These are phyloP conservation scores for Senna siamea DNA, from an alignment of 306 rosid species.

Conservation along the genomic window DNA sequence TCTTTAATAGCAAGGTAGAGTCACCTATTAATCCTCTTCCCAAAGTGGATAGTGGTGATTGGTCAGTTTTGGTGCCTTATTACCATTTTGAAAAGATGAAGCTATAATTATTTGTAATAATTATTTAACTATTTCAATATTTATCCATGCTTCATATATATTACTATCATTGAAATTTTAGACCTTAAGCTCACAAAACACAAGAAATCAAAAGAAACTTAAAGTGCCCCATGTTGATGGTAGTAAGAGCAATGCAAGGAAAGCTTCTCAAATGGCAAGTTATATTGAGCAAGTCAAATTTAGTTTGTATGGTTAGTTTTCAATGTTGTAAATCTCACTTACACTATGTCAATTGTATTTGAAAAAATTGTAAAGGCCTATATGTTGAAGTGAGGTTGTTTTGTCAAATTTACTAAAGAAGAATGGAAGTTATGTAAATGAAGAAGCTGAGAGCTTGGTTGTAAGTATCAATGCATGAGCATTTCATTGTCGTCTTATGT, in stretches of 20 bases:
- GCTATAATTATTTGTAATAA: too few relatives aligned
- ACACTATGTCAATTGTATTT: neutral
- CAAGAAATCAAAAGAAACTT: neutral
- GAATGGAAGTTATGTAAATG: too few relatives aligned
- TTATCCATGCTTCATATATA: neutral
- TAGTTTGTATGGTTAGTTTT: too few relatives aligned
- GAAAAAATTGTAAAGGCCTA: neutral
- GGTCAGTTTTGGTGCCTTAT: too few relatives aligned
- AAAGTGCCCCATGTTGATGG: neutral
- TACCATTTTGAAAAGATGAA: too few relatives aligned
- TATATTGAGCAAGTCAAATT: too few relatives aligned
- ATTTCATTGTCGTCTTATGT: neutral
- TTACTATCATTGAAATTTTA: neutral
- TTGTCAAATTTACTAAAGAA: neutral
- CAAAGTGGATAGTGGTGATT: too few relatives aligned
- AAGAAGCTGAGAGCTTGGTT: neutral
- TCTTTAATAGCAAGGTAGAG: too few relatives aligned
- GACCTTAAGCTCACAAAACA: neutral
- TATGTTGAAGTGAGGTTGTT: neutral
- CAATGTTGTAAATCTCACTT: too few relatives aligned
- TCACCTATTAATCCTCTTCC: too few relatives aligned
- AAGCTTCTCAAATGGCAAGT: neutral
- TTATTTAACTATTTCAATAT: too few relatives aligned
- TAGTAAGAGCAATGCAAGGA: constrained; percentile 1
- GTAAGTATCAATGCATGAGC: neutral